Base-by-base conservation (phyloP, 192 early-diverging fungal species). In the Cetraspora pellucida region DNA sequence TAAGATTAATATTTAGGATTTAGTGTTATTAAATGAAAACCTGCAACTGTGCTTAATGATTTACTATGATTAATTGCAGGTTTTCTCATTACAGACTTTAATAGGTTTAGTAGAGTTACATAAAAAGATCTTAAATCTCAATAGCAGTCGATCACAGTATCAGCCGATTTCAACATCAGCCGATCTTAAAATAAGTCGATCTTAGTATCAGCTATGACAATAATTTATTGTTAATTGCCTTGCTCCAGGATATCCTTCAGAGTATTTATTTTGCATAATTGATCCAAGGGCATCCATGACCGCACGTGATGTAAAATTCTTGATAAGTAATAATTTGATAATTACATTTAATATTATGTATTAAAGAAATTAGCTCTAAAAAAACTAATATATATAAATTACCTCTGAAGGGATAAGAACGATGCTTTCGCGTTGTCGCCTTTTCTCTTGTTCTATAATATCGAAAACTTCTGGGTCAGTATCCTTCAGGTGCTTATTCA, bases 211-310 rank as follows among this genome's bases (percentile, higher is more conserved):
- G 31, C 31, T n/a, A n/a, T n/a, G 31, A 37, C 1, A 37, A 37
- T 37, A 37, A 37, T 37, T 37, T 37, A 37, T 37, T 37, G 7
- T 37, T 37, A 52, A 10, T 13, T 81, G 88, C 82, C 96, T 92
- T 25, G 96, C 95, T 37, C 93, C 92, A 10, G 95, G 94, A 88
- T 99, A 97, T 45, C 96, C 97, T 85, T 97, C 97, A 27, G 95
- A 97, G 87, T 98, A 99, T 87, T 99, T 99, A 92, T 99, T 99
- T 84, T 98, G 96, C 92, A 99, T 95, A 45, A 97, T 91, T 11
- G 96, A 97, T 27, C 98, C 98, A 61, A 99, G 89, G 13, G 95
- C 95, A 52, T 95, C 90, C 94, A 97, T 96, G 57, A 98, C 98
- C 0, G 96, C 91, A 54, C 91, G 90, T 57, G 95, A 97, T 17